Evolutionary conservation across 768 basidiomycete genomes (phyloP).

Genomic region (Lepiota venenata): DNA sequence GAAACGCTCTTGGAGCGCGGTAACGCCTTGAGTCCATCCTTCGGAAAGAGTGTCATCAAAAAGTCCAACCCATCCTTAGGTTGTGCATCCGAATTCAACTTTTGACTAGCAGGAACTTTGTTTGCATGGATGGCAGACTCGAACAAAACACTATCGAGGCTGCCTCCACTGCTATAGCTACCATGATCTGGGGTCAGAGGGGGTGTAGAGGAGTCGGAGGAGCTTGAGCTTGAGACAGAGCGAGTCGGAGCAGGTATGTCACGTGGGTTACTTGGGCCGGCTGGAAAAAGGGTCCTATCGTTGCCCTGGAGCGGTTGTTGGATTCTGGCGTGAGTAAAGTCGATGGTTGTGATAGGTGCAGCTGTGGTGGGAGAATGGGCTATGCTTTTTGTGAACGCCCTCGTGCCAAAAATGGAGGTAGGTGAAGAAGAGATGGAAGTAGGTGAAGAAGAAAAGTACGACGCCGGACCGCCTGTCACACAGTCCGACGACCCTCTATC

Average conservation of each 20-base stretch:
- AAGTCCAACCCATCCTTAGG: conserved; percentile 69
- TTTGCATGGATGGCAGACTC: conserved; percentile 36
- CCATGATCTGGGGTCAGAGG: conserved; percentile 75
- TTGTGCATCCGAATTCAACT: background rate
- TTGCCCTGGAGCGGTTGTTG: conserved; percentile 1
- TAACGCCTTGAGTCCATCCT: conserved; percentile 61
- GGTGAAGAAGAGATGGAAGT: conserved; percentile 22
- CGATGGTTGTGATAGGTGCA: conserved; percentile 17
- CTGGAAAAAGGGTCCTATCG: background rate
- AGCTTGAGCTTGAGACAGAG: conserved; percentile 40
- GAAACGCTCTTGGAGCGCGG: conserved; percentile 74
- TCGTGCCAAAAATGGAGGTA: conserved; percentile 2
- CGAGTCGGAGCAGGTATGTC: conserved; percentile 21
- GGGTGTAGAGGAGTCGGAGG: conserved; percentile 61
- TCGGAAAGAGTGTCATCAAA: conserved; percentile 76
- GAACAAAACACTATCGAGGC: conserved; percentile 32
- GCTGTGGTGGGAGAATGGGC: conserved; percentile 20
- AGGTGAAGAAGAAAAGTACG: conserved; percentile 43
- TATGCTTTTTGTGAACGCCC: conserved; percentile 10
- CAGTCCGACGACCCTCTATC: conserved; percentile 92
- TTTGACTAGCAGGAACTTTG: background rate
- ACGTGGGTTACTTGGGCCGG: conserved; percentile 1
- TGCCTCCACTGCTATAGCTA: conserved; percentile 38
- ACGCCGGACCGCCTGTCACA: conserved; percentile 93
- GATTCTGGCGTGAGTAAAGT: conserved; percentile 14